These are phyloP conservation scores for Fraxinus angustifolia DNA, from an alignment of 305 asterid genomes.

Conservation along the genomic window DNA sequence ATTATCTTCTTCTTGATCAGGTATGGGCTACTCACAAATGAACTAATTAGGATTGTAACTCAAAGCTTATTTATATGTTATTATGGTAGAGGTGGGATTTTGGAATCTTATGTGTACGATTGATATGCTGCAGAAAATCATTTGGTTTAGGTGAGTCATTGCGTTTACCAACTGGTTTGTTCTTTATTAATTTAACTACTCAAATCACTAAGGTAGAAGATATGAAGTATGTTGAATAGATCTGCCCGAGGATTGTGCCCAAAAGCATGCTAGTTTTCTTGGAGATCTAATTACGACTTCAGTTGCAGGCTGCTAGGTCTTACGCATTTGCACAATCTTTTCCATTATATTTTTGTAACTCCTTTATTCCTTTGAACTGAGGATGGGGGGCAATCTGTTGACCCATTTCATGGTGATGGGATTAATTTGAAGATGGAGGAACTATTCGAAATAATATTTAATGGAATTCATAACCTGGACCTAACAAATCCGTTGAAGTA, in stretches of 20 bases:
- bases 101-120: constrained; percentile 1
- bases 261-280: background rate
- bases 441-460: background rate
- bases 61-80: background rate
- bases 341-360: background rate
- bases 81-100: constrained; percentile 5
- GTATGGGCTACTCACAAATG: constrained; percentile 34
- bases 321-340: constrained; percentile 9
- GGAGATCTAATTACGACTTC: background rate
- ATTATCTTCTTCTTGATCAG: constrained; percentile 99
- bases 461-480: background rate
- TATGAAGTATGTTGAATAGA: background rate
- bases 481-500: background rate
- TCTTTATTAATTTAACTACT: constrained; percentile 11
- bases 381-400: background rate
- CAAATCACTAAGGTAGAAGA: background rate
- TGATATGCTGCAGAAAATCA: constrained; percentile 4
- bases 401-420: background rate
- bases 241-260: background rate
- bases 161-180: background rate
- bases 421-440: background rate
- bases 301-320: constrained; percentile 14
- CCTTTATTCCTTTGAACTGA: background rate
- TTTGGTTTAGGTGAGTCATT: constrained; percentile 11
- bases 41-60: background rate